Conservation (phyloP, 768 basidiomycete genomes). For the Pholiota molesta region DNA sequence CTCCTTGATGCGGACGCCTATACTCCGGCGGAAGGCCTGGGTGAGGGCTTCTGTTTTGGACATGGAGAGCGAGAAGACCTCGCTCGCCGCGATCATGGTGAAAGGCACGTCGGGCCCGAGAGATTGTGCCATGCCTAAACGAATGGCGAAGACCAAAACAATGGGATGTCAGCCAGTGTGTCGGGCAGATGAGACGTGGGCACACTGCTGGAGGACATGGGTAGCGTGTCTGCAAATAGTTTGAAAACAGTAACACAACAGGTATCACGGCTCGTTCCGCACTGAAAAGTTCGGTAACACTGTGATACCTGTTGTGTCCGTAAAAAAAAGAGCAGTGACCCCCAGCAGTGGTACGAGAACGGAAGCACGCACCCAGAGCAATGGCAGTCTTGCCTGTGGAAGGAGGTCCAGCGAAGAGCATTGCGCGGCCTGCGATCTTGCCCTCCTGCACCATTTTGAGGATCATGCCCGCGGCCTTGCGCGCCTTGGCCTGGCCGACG, state of each 20-base stretch:
- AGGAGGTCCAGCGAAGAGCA: slow-evolving; percentile 97
- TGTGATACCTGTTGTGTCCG: too few relatives aligned
- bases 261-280: too few relatives aligned
- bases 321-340: too few relatives aligned
- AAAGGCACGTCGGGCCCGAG: slow-evolving; percentile 95
- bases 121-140: slow-evolving; percentile 91
- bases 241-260: too few relatives aligned
- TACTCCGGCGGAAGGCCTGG: slow-evolving; percentile 93
- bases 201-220: neutral
- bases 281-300: too few relatives aligned
- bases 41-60: slow-evolving; percentile 98
- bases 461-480: slow-evolving; percentile 97
- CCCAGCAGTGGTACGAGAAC: slow-evolving; percentile 2
- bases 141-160: neutral
- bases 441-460: slow-evolving; percentile 98
- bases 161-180: slow-evolving; percentile 17
- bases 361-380: slow-evolving; percentile 73
- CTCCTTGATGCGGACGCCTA: slow-evolving; percentile 96
- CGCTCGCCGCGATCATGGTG: slow-evolving; percentile 96
- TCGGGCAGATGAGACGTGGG: slow-evolving; percentile 10
- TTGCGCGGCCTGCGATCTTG: slow-evolving; percentile 91
- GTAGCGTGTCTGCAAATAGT: too few relatives aligned
- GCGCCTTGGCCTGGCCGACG: slow-evolving; percentile 95
- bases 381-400: slow-evolving; percentile 98
- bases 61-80: slow-evolving; percentile 98